Base-by-base conservation (phyloP, 768 basidiomycete species). In the Suillus alpinus region DNA sequence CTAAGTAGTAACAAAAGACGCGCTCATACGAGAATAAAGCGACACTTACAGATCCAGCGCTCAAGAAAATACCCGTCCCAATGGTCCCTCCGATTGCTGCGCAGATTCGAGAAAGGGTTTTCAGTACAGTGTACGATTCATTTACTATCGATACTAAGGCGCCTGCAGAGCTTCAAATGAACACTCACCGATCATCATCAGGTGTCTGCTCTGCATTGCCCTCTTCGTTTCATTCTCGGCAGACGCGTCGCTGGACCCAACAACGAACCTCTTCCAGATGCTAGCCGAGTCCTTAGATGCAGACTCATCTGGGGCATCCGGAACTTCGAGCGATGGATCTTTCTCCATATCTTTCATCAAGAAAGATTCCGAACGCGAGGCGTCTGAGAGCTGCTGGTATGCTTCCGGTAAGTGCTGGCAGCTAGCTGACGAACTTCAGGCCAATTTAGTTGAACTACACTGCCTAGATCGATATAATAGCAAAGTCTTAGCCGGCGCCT, bases 31-130 rank as follows among this genome's bases (percentile, higher is more conserved):
- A 46, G 18, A 40, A 56, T 32, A 53, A 14, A 39, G 37, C 26
- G 16, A 26, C 4, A 66, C 80, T 44, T 57, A 82, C 82, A 52
- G 81, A 80, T 51, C 84, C 86, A 41, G 83, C 83, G 67, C 83
- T 83, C 67, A 86, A 73, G 66, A 86, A 86, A 46, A 86, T 84
- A 53, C 85, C 84, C 2, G 82, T 83, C n/a, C 83, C 83, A 43
- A 84, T 84, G 0, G 83, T 85, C 0, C 83, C 83, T 18, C 83
- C 83, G 59, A 84, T 83, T 26, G 82, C 82, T 81, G 56, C 47
- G 56, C 12, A 49, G n/a, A 47, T 55, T 55, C 9, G 18, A 12
- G 29, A 50, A 50, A 47, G 10, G 4, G 9, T 10, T 50, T 32
- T 51, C 6, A 58, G 29, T n/a, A 59, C 13, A 31, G 3, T n/a